Evolutionary conservation across 805 yeast genomes (phyloP), one percentile per base, ranked within the genome.

Genomic region (Maudiozyma saulgeensis): DNA sequence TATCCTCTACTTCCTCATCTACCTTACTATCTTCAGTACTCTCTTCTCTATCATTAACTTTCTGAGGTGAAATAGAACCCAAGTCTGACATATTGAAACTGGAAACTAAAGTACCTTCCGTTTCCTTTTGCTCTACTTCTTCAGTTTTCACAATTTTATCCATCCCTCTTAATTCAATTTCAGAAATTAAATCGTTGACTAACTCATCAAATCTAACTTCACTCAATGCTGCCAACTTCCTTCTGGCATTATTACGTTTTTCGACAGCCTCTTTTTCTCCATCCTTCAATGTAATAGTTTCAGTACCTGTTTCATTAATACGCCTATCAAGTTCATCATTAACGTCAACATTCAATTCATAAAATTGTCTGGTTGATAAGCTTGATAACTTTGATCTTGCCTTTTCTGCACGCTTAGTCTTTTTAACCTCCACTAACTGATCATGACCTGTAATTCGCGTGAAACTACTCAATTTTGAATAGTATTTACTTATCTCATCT

Each of bases 161-260:
- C 12, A 21, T 78, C 19, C 75, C 73, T 57, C 96, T 72, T 58
- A 95, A 77, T 61, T 86, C 89, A 44, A 88, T 85, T 66, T 93
- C 99, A 64, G 72, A 85, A 39, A 84, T 72, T 43, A 93, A 88
- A 63, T 93, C 99, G 48, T 84, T 80, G 23, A 88, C 95, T 63
- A 93, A 77, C 62, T 90, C 99, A 56, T 83, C 81, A 69, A 93
- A 91, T 52, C 98, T 70, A 4, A 81, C 66, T 44, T 82, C 80
- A 2, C 95, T 91, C 50, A 93, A 76, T 40, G 85, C 79, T 6
- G 96, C 83, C 56, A 93, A 76, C 68, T 90, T 91, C 64, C 85
- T 85, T 57, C 98, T 77, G 1, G 99, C 98, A 66, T 88, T 95
- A 62, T 93, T 91, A 61, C 99, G 32, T 78, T 64, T 89, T 89